Evolutionary conservation across 768 basidiomycete genomes (phyloP).

Genomic region (Trametes cingulata): DNA sequence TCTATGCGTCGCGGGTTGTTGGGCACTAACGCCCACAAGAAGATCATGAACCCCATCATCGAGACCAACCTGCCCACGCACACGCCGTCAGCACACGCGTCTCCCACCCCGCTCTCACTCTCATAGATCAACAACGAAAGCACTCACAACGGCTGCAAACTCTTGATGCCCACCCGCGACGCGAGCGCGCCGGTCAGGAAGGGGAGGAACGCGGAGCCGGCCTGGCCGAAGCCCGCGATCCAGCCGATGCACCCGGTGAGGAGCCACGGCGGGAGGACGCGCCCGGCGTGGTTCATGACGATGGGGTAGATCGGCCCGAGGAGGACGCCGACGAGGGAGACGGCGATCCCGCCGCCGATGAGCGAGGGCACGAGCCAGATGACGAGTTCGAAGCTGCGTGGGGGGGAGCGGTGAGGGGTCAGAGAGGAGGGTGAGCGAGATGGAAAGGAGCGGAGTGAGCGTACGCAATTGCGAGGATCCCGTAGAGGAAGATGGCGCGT

Average conservation of each 20-base stretch:
- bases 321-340: constrained; percentile 54
- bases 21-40: constrained; percentile 27
- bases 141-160: constrained; percentile 51
- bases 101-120: not conserved
- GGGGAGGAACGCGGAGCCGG: constrained; percentile 52
- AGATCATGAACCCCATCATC: constrained; percentile 27
- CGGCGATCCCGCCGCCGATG: constrained; percentile 52
- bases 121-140: not conserved
- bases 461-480: constrained; percentile 39
- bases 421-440: not conserved
- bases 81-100: not conserved
- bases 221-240: constrained; percentile 53
- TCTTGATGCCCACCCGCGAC: constrained; percentile 41
- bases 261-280: constrained; percentile 47
- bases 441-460: constrained; percentile 7
- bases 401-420: constrained; percentile 9
- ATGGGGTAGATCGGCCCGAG: constrained; percentile 51
- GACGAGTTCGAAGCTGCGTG: constrained; percentile 50
- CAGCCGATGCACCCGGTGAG: constrained; percentile 47
- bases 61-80: constrained; percentile 19
- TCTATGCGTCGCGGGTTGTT: constrained; percentile 13
- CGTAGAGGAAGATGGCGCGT: constrained; percentile 39
- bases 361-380: constrained; percentile 60
- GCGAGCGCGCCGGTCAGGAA: constrained; percentile 52
- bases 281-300: constrained; percentile 42